Base-by-base conservation (phyloP, 2,329 filamentous ascomycete species). In the Colletotrichum lentis region DNA sequence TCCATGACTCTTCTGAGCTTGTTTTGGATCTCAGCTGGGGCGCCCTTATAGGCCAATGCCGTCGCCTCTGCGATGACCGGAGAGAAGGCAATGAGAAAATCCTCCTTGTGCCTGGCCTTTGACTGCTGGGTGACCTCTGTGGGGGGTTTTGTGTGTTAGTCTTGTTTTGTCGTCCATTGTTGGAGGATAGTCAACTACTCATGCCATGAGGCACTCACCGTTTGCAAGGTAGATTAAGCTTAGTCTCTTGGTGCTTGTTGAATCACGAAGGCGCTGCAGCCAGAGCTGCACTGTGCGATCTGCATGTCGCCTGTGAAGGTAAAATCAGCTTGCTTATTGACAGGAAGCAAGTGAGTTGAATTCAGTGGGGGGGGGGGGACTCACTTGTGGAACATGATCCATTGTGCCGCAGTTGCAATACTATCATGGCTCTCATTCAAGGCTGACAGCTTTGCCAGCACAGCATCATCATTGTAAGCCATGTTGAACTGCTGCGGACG, bases 371-470 rank as follows among this genome's bases (percentile, higher is more conserved):
- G 11, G 24, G 11, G 20, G 12, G 18, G 16, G 10, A 22, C 41
- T 70, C 58, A 71, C 78, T 70, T 91, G 81, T 99, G 95, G 78
- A 99, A 99, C 91, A 99, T 96, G 70, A 99, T 96, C 96, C 96
- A 99, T 89, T 98, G 95, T 66, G 96, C 94, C 70, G 97, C 94
- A 43, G 93, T 95, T 69, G 97, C 88, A 76, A 99, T 98, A 80
- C 94, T 96, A 78, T 99, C 96, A 78, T 99, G 95, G 12, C 94
- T 97, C 81, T 99, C 96, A 80, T 97, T 97, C 70, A 99, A 87
- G 49, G 94, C 93, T 39, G 94, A 96, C 62, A 99, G 90, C 83
- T 97, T 97, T 62, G 95, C 93, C 78, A 94, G 89, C 64, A 99
- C 94, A 54, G 94, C 92, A 82, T 99, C 96, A 80, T 98, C 94